phyloP scores from a whole-genome alignment of 2,329 filamentous ascomycete species.

The Alternaria alternata region DNA sequence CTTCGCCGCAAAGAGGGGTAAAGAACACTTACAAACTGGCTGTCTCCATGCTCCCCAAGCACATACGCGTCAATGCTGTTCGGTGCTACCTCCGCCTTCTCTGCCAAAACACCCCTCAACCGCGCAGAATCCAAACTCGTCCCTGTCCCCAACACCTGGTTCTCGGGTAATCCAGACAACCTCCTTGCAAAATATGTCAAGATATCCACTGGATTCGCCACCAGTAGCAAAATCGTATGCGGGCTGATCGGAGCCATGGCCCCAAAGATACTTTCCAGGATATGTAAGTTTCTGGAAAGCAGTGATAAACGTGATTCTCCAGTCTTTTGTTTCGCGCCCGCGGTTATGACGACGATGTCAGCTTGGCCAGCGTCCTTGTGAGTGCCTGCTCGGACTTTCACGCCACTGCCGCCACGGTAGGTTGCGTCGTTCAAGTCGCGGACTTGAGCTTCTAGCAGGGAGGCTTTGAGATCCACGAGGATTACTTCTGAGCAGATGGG shows the following conservation, averaged over 20 bases:
- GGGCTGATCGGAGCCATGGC: constrained; percentile 59
- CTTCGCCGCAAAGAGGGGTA: not conserved
- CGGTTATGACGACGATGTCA: constrained; percentile 64
- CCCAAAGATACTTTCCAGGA: constrained; percentile 58
- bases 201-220: constrained; percentile 65
- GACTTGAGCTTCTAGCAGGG: constrained; percentile 59
- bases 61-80: constrained; percentile 56
- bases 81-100: constrained; percentile 50
- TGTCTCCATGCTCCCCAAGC: constrained; percentile 60
- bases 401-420: constrained; percentile 54
- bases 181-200: constrained; percentile 61
- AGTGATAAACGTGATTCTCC: constrained; percentile 58
- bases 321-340: constrained; percentile 61
- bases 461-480: constrained; percentile 61
- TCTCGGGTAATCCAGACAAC: constrained; percentile 57
- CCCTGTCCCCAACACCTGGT: constrained; percentile 62
- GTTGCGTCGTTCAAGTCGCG: constrained; percentile 62
- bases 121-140: constrained; percentile 63
- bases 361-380: constrained; percentile 61
- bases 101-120: constrained; percentile 56
- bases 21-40: constrained; percentile 51
- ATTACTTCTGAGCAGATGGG: constrained; percentile 62
- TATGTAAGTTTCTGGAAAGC: constrained; percentile 58
- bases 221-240: constrained; percentile 60
- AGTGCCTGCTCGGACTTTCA: constrained; percentile 56